Base-by-base conservation (phyloP, 2,329 filamentous ascomycete species). In the Pseudofabraea citricarpa region DNA sequence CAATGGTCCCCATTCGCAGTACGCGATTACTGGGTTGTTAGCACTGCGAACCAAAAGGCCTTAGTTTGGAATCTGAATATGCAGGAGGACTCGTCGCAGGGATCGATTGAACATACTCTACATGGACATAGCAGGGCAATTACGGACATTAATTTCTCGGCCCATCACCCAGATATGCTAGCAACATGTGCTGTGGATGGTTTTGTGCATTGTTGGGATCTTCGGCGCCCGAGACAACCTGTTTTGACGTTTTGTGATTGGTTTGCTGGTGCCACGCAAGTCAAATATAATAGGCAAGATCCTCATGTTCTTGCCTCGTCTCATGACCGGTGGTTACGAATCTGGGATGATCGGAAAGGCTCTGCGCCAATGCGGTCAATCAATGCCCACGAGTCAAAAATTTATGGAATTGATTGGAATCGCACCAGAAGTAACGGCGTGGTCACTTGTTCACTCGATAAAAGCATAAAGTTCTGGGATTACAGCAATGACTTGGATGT, bases 371-470 rank as follows among this genome's bases (percentile, higher is more conserved):
- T 96, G 33, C 83, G 82, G 47, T 91, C 88, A 13, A 94, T 96
- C 49, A 82, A 83, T 58, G 91, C 90, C 0, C 90, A 96, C 57
- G 81, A 79, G 23, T 95, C 90, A 27, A 96, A 95, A 65, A 95
- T 96, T 47, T 96, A 96, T 60, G 91, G 91, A 21, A 73, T 96
- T 24, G 91, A 96, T 64, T 96, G 91, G 91, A 94, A 94, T 59
- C 79, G 91, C 40, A 85, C 84, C 10, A 74, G 82, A 37, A 67
- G 80, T 2, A 83, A 79, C 8, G 83, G 81, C 26, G 72, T 96
- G 40, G 81, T 89, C 5, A 96, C 90, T 3, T 96, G 90, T 64
- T 95, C 90, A 1, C 70, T 96, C 38, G 90, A 96, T 60, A 89
- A 85, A 61, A 94, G 85, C 31, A 91, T 96, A 65, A 95, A 94